Base-by-base conservation (phyloP, 164 flowering plant species). In the Chloranthus sessilifolius region DNA sequence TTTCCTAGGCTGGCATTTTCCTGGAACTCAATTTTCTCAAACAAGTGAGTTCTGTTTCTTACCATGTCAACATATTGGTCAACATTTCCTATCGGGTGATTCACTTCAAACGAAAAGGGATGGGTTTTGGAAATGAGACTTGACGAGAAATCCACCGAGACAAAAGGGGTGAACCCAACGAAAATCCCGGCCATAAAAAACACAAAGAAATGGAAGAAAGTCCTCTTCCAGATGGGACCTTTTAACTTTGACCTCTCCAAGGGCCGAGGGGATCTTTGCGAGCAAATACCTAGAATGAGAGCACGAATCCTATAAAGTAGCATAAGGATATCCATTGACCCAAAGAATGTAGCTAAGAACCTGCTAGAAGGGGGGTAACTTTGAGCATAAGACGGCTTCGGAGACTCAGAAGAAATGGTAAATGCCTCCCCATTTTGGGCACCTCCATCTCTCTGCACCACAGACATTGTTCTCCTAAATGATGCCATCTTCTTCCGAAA, bases 401-500 rank as follows among this genome's bases (percentile, higher is more conserved):
- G 82, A 63, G 83, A 56, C 0, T 95, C 87, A 24, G 94, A 84
- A 34, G 75, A 66, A 42, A 65, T 83, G 5, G 66, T 53, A 58
- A 60, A 56, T 1, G 68, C 64, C 52, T 87, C 94, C 22, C 76
- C 86, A 59, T 70, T 75, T 25, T 59, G 49, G 40, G 62, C 33
- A 47, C 67, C 53, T 47, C 86, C 83, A 1, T 79, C 70, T 53
- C 87, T 70, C 37, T 95, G 83, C 20, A 76, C 76, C 4, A 88
- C 84, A 31, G 90, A 81, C 64, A 76, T 62, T 5, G 88, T 79
- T 63, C 97, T 81, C 64, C 97, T 72, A 63, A 86, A 68, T 4
- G 95, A 83, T 29, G 95, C 90, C 95, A 89, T 85, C 16, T 34
- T 16, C 20, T 7, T 11, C 14, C 36, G 55, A 36, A 44, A 26